Evolutionary conservation across 225 moss, liverwort and hornwort genomes (phyloP).

Genomic region (Asterella californica): DNA sequence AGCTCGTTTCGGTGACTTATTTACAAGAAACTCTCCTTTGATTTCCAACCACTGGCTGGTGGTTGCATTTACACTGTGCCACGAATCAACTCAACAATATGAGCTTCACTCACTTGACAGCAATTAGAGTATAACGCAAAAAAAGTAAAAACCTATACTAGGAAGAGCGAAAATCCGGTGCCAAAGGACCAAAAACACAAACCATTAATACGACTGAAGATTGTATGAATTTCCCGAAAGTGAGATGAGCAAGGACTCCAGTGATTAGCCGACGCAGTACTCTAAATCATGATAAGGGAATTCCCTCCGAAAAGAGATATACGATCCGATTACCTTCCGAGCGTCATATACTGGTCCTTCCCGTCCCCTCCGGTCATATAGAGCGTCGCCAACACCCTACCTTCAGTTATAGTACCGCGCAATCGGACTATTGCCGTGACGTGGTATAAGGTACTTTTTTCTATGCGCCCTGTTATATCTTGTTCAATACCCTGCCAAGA

Average conservation of each 20-base stretch:
- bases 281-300: not conserved
- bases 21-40: constrained; percentile 67
- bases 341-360: constrained; percentile 65
- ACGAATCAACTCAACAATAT: not conserved
- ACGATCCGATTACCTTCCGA: constrained; percentile 57
- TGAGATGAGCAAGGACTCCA: not conserved
- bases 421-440: constrained; percentile 65
- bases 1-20: constrained; percentile 49
- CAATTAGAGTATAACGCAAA: not conserved
- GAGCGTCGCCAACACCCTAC: constrained; percentile 62
- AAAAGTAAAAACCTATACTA: not conserved
- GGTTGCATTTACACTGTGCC: constrained; percentile 53
- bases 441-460: constrained; percentile 53
- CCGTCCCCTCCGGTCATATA: constrained; percentile 54
- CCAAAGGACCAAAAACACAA: not conserved
- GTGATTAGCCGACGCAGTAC: not conserved
- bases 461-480: constrained; percentile 65
- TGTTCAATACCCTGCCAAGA: constrained; percentile 88
- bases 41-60: constrained; percentile 62
- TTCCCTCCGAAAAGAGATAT: not conserved
- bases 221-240: not conserved
- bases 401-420: constrained; percentile 47
- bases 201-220: not conserved
- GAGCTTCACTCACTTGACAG: not conserved
- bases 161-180: not conserved